phyloP scores from a whole-genome alignment of 179 eudicot species.

The Carnegiea gigantea region DNA sequence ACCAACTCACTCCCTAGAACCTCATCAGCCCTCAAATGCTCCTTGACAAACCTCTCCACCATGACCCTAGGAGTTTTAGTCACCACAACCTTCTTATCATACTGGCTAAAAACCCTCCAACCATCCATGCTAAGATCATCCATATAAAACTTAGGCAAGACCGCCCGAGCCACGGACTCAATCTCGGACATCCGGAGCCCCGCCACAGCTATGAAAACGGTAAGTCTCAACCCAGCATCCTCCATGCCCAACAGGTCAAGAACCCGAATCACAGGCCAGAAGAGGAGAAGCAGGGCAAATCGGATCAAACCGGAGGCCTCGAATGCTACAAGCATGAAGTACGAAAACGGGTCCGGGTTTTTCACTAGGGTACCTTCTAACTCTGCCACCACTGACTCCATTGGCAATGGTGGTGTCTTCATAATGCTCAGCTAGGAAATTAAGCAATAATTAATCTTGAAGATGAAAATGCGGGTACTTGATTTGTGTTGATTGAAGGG shows the following conservation, averaged over 20 bases:
- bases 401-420: conserved; percentile 12
- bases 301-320: conserved; percentile 90
- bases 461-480: not conserved
- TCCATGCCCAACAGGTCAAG: conserved; percentile 38
- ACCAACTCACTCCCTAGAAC: conserved; percentile 77
- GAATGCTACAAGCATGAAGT: conserved; percentile 91
- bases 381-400: conserved; percentile 69
- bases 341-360: conserved; percentile 67
- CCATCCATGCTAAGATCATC: conserved; percentile 78
- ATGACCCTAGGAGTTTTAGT: conserved; percentile 75
- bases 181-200: conserved; percentile 70
- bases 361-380: conserved; percentile 73
- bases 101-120: conserved; percentile 61
- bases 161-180: conserved; percentile 88
- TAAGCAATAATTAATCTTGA: not conserved
- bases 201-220: conserved; percentile 56
- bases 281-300: conserved; percentile 50
- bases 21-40: conserved; percentile 73
- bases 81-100: conserved; percentile 72
- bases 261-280: conserved; percentile 65
- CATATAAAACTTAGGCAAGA: conserved; percentile 83
- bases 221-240: conserved; percentile 48
- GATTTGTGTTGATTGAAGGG: not conserved
- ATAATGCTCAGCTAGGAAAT: not conserved
- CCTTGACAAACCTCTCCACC: conserved; percentile 88